These are phyloP conservation scores for Fusarium irregulare DNA, from an alignment of 2,329 filamentous ascomycete species.

Conservation along the genomic window DNA sequence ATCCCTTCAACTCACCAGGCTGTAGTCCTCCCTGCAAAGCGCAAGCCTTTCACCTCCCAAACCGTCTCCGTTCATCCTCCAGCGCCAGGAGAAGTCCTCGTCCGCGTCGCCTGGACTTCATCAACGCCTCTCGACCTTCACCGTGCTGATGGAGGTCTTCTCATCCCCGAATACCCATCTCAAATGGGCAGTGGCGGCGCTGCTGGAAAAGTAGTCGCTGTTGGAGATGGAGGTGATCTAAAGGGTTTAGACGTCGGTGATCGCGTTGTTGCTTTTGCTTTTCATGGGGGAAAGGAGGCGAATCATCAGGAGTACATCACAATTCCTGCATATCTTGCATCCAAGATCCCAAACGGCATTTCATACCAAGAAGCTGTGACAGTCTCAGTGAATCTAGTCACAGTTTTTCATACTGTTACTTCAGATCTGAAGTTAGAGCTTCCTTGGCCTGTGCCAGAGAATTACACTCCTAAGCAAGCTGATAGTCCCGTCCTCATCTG, in stretches of 20 bases:
- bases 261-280: conserved; percentile 66
- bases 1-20: conserved; percentile 73
- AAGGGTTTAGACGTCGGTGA: conserved; percentile 64
- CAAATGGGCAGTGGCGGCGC: conserved; percentile 62
- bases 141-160: conserved; percentile 68
- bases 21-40: conserved; percentile 66
- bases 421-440: conserved; percentile 63
- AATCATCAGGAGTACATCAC: conserved; percentile 68
- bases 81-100: conserved; percentile 59
- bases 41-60: conserved; percentile 65
- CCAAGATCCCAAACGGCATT: conserved; percentile 57
- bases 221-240: conserved; percentile 55
- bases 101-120: conserved; percentile 68
- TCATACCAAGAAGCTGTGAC: conserved; percentile 62
- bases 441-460: conserved; percentile 66
- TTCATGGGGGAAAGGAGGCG: conserved; percentile 58
- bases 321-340: conserved; percentile 61
- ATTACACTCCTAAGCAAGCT: conserved; percentile 51
- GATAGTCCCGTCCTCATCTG: conserved; percentile 60
- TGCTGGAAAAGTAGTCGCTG: conserved; percentile 64
- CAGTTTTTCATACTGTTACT: conserved; percentile 65
- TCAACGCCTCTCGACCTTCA: conserved; percentile 72
- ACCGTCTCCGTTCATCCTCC: conserved; percentile 57
- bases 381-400: conserved; percentile 68
- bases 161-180: conserved; percentile 61